These are phyloP conservation scores for Mycotypha africana DNA, from an alignment of 371 early-diverging fungal genomes.

Conservation along the genomic window DNA sequence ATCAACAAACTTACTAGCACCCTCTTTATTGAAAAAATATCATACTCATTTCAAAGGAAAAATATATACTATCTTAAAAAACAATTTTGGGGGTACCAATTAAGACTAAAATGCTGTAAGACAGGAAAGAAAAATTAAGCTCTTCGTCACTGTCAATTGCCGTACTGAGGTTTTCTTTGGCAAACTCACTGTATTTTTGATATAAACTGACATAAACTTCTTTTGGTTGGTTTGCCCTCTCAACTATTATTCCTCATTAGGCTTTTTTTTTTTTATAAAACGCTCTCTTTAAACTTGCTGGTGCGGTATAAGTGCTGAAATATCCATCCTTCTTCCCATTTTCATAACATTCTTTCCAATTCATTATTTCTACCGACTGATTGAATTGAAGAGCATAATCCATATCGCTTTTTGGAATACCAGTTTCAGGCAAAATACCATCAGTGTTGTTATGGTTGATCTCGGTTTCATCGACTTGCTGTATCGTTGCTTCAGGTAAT, in stretches of 20 bases:
- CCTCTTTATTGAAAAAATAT: too few species aligned
- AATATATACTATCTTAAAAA: too few species aligned
- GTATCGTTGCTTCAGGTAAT: conserved; percentile 4
- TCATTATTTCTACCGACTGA: background rate
- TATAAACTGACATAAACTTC: conserved; percentile 3
- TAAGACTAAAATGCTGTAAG: too few species aligned
- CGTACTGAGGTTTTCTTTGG: conserved; percentile 5
- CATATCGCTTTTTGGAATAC: conserved; percentile 3
- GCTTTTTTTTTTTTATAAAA: conserved; percentile 6
- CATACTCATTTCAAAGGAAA: too few species aligned
- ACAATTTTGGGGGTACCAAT: too few species aligned
- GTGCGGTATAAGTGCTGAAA: background rate
- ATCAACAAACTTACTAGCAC: too few species aligned
- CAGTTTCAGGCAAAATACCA: conserved; percentile 3
- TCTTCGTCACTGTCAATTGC: background rate
- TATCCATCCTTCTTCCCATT: too few species aligned
- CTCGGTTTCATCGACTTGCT: background rate
- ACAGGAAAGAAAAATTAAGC: too few species aligned
- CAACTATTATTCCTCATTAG: conserved; percentile 4
- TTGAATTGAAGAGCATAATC: conserved; percentile 6
- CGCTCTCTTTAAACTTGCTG: conserved; percentile 9
- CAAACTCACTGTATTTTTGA: conserved; percentile 4
- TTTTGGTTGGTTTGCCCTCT: too few species aligned
- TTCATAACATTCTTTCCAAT: conserved; percentile 1
- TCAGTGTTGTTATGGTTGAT: conserved; percentile 3